Evolutionary conservation across 2,329 filamentous ascomycete genomes (phyloP), one percentile per base, ranked within the genome.

Genomic region (Grosmannia huntii): DNA sequence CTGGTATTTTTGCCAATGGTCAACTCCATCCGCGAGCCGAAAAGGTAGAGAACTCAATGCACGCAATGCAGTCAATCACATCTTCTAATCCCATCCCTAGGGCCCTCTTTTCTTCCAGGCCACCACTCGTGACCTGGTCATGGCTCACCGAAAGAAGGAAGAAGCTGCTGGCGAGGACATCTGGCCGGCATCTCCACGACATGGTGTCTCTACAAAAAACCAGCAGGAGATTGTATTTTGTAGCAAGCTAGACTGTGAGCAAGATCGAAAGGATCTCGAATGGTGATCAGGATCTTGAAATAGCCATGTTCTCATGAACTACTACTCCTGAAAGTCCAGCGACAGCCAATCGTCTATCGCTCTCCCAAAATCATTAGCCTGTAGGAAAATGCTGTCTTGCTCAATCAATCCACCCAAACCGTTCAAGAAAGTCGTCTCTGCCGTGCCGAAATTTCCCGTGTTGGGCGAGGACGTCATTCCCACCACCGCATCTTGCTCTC

Each of bases 1-100:
- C 78, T 0, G 81, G 81, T 9, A 74, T 84, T 56, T 85, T 84
- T 60, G 70, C 82, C 66, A 84, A 81, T 64, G 83, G 83, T 56
- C 77, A 84, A 66, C 71, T 85, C 68, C 82, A 86, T 66, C 82
- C 82, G 0, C 71, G 73, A 55, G 75, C 79, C 68, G 83, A 86
- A 67, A 78, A 82, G 66, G 49, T 46, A 46, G 41, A 19, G 41
- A 21, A 19, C 41, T 46, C 12, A 46, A 16, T 46, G 12, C n/a
- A 21, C n/a, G 5, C 41, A 46, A 46, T 21, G 14, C 41, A 46
- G 19, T 9, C n/a, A 36, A 36, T 36, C 33, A 36, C 33, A 36
- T 36, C 6, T 36, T 36, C 33, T 36, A 36, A 36, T 36, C 33
- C 33, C 33, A 36, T 36, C 33, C 33, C 33, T 21, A 51, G 49